Conservation (phyloP, 371 early-diverging fungal genomes). For the Globomyces sp. region DNA sequence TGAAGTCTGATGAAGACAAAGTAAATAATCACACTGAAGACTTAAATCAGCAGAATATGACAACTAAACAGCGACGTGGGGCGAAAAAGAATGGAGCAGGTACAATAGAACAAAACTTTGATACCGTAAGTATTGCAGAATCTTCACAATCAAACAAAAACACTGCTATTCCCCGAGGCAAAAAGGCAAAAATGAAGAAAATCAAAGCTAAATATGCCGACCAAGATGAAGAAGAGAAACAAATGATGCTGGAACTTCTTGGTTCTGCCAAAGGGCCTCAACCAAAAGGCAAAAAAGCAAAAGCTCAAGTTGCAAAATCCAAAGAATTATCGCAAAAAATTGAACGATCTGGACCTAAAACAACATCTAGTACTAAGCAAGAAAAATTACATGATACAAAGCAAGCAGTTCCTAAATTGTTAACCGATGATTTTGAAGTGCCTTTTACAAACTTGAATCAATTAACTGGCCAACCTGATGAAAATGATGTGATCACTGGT, state of each 20-base stretch:
- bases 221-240: slow-evolving; percentile 91
- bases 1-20: no score
- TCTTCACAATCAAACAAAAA: background rate
- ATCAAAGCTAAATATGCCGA: slow-evolving; percentile 90
- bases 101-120: background rate
- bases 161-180: slow-evolving; percentile 65
- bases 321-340: slow-evolving; percentile 13
- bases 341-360: slow-evolving; percentile 8
- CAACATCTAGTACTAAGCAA: background rate
- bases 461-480: slow-evolving; percentile 72
- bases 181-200: slow-evolving; percentile 84
- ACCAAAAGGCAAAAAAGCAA: slow-evolving; percentile 69
- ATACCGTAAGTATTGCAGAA: background rate
- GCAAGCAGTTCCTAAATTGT: background rate
- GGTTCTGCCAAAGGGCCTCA: slow-evolving; percentile 68
- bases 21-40: no score
- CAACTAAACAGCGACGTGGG: slow-evolving; percentile 17
- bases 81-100: slow-evolving; percentile 10
- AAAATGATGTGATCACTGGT: slow-evolving; percentile 79
- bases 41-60: no score
- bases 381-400: background rate
- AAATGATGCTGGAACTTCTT: slow-evolving; percentile 77
- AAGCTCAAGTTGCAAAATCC: slow-evolving; percentile 45
- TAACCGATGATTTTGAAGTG: background rate
- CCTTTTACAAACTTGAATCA: slow-evolving; percentile 57